These are phyloP conservation scores for Phytophthora boehmeriae DNA, from an alignment of 352 stramenopile genomes.

Conservation along the genomic window DNA sequence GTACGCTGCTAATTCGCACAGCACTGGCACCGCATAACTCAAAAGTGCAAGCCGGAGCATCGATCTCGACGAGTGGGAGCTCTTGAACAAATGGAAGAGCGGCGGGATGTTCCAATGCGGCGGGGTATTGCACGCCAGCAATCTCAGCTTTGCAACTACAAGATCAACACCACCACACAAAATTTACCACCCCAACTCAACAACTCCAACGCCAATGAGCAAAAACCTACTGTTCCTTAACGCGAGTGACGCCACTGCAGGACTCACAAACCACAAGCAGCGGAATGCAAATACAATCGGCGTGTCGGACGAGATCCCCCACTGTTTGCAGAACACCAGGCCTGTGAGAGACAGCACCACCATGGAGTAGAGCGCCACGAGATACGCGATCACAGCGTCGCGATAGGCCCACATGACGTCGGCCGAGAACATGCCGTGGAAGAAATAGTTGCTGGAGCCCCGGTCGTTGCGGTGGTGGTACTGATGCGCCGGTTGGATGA, in stretches of 20 bases:
- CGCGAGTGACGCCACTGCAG: constrained; percentile 68
- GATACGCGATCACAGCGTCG: constrained; percentile 81
- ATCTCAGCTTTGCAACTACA: constrained; percentile 66
- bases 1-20: constrained; percentile 85
- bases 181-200: background rate
- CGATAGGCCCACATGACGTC: constrained; percentile 86
- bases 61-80: constrained; percentile 73
- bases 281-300: constrained; percentile 62
- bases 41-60: constrained; percentile 78
- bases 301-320: constrained; percentile 57
- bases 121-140: constrained; percentile 81
- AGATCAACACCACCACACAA: constrained; percentile 12
- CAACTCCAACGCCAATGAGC: background rate
- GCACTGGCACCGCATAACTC: constrained; percentile 82
- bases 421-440: constrained; percentile 88
- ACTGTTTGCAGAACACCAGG: constrained; percentile 87
- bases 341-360: constrained; percentile 81
- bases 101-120: constrained; percentile 86
- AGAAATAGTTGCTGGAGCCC: constrained; percentile 85
- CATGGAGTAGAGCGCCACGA: constrained; percentile 81
- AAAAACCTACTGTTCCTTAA: constrained; percentile 68
- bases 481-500: constrained; percentile 83
- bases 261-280: constrained; percentile 78
- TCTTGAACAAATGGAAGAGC: constrained; percentile 82
- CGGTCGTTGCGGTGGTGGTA: constrained; percentile 80